Percentiles rank a stretch among this genome's conserved stretches.
Evolutionary conservation across 768 basidiomycete genomes (phyloP).

Genomic region (Lyophyllum shimeji): DNA sequence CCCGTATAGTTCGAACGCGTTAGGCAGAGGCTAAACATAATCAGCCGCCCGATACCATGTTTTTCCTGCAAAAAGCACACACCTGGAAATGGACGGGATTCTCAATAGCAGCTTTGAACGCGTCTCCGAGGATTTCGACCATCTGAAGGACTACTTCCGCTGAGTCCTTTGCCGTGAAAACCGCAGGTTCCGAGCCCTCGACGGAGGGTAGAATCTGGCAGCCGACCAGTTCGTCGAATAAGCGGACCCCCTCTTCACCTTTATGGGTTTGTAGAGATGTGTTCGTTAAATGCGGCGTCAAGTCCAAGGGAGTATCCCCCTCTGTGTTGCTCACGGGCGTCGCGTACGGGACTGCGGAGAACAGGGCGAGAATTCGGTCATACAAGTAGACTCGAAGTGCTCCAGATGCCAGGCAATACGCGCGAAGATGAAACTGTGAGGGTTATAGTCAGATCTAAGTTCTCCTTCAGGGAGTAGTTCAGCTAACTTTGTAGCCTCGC

Average conservation of each 20-base stretch:
- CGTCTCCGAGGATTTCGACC: slow-evolving; percentile 66
- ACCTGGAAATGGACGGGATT: slow-evolving; percentile 88
- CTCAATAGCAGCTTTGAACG: slow-evolving; percentile 82
- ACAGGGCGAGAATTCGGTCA: slow-evolving; percentile 81
- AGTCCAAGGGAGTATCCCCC: slow-evolving; percentile 38
- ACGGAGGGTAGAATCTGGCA: slow-evolving; percentile 46
- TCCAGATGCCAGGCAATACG: slow-evolving; percentile 80
- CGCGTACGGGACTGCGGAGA: slow-evolving; percentile 73
- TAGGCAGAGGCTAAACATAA: slow-evolving; percentile 65
- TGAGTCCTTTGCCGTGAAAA: slow-evolving; percentile 33
- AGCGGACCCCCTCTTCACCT: slow-evolving; percentile 70
- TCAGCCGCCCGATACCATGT: slow-evolving; percentile 1
- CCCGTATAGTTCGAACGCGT: slow-evolving; percentile 94
- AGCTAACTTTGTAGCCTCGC: slow-evolving; percentile 59
- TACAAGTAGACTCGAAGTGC: slow-evolving; percentile 81
- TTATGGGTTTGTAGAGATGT: slow-evolving; percentile 77
- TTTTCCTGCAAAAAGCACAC: slow-evolving; percentile 11
- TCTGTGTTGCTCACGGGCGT: slow-evolving; percentile 37
- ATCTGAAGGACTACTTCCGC: slow-evolving; percentile 60
- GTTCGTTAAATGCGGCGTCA: slow-evolving; percentile 86
- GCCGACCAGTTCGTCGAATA: slow-evolving; percentile 80
- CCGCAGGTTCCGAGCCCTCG: slow-evolving; percentile 1
- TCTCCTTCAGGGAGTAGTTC: neutral
- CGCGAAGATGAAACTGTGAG: slow-evolving; percentile 87
- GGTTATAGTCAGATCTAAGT: neutral